Percentiles rank a stretch among this genome's conserved stretches.
Conservation (phyloP, 768 basidiomycete species). For the Phanerochaete carnosa region DNA sequence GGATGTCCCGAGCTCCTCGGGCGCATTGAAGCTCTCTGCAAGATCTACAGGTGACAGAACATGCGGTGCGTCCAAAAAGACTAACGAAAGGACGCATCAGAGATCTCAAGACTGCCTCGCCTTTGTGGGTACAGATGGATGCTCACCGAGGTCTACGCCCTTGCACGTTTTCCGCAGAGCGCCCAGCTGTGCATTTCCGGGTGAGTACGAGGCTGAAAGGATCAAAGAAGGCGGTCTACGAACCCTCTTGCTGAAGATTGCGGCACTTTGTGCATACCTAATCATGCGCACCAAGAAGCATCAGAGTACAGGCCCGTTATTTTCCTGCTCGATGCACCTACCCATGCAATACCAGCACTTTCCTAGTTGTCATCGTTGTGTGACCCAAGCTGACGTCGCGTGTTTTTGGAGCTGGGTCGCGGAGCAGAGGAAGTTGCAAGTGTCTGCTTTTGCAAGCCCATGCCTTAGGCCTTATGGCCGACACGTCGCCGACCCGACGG, state of each 20-base stretch:
- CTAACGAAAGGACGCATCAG: constrained; percentile 32
- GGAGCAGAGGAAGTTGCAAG: too few species aligned
- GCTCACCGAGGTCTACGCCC: constrained; percentile 60
- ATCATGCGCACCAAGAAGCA: background rate
- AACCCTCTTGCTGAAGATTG: constrained; percentile 70
- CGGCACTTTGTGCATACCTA: constrained; percentile 73
- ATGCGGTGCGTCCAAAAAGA: constrained; percentile 72
- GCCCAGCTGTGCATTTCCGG: constrained; percentile 47
- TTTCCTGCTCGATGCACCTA: too few species aligned
- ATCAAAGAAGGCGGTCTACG: constrained; percentile 18
- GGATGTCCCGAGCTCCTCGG: constrained; percentile 37
- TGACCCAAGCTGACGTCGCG: too few species aligned
- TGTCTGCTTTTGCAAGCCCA: too few species aligned
- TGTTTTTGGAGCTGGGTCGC: too few species aligned
- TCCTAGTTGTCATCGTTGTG: constrained; percentile 19
- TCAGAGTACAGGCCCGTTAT: too few species aligned
- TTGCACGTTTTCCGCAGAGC: constrained; percentile 71
- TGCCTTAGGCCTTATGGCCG: too few species aligned
- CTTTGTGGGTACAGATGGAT: background rate
- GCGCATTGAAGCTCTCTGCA: constrained; percentile 24
- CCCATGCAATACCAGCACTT: constrained; percentile 42
- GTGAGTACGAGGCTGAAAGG: background rate
- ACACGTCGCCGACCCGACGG: too few species aligned
- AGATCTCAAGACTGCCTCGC: background rate
- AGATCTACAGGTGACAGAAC: constrained; percentile 67